phyloP scores from a whole-genome alignment of 345 rosid genomes.

The Arabidopsis thaliana region TAIR10.1 NC_003075.7:86501-87000 shows the following conservation, averaged over 20 bases:
- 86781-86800: conserved; percentile 80
- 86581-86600: conserved; percentile 52
- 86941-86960: conserved; percentile 11
- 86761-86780: conserved; percentile 81
- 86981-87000: neutral
- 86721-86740: conserved; percentile 86
- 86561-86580: neutral
- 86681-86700: conserved; percentile 72
- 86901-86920: conserved; percentile 1
- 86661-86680: conserved; percentile 84
- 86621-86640: conserved; percentile 80
- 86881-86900: conserved; percentile 46
- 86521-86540: conserved; percentile 1
- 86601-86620: conserved; percentile 76
- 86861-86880: conserved; percentile 43
- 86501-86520: conserved; percentile 19
- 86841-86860: conserved; percentile 92
- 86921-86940: conserved; percentile 28
- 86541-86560: neutral
- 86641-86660: conserved; percentile 80
- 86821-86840: conserved; percentile 79
- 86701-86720: conserved; percentile 62
- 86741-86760: conserved; percentile 87
- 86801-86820: conserved; percentile 80
- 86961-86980: neutral